phyloP scores from a whole-genome alignment of 2,329 filamentous ascomycete species.

The Neofusicoccum umdonicola region DNA sequence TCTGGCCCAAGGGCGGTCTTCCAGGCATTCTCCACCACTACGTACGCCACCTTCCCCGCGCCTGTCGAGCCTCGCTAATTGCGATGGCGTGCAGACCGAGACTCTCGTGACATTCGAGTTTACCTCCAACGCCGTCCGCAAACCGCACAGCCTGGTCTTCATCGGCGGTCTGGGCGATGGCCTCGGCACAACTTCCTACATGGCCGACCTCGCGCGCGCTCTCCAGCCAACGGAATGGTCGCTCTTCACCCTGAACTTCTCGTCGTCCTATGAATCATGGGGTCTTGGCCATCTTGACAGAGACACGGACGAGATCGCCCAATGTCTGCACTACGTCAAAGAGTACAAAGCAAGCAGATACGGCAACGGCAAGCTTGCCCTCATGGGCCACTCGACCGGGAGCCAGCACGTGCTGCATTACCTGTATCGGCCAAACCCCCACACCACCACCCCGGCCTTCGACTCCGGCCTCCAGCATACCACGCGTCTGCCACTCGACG shows the following conservation, averaged over 20 bases:
- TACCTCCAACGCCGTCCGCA: constrained; percentile 26
- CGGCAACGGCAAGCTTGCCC: constrained; percentile 21
- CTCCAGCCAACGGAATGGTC: constrained; percentile 23
- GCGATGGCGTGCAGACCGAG: constrained; percentile 32
- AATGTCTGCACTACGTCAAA: constrained; percentile 26
- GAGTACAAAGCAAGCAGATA: constrained; percentile 29
- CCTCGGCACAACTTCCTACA: constrained; percentile 26
- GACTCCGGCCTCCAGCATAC: constrained; percentile 21
- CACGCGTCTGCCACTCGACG: constrained; percentile 21
- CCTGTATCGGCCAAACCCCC: constrained; percentile 24
- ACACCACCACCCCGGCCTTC: constrained; percentile 18
- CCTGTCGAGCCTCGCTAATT: constrained; percentile 23
- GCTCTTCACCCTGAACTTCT: constrained; percentile 23
- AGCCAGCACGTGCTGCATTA: constrained; percentile 25
- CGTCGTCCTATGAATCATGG: constrained; percentile 32
- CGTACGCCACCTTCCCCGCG: constrained; percentile 15
- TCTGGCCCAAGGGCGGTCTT: constrained; percentile 29
- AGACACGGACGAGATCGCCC: constrained; percentile 38
- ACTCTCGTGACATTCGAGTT: constrained; percentile 42
- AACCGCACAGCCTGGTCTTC: constrained; percentile 28
- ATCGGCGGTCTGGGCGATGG: constrained; percentile 27
- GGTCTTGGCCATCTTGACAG: constrained; percentile 38
- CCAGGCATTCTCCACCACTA: constrained; percentile 29
- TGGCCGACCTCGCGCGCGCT: constrained; percentile 23
- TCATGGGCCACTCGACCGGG: constrained; percentile 27